Base-by-base conservation (phyloP, 2,329 filamentous ascomycete genomes). In the Uncinocarpus reesii region DNA sequence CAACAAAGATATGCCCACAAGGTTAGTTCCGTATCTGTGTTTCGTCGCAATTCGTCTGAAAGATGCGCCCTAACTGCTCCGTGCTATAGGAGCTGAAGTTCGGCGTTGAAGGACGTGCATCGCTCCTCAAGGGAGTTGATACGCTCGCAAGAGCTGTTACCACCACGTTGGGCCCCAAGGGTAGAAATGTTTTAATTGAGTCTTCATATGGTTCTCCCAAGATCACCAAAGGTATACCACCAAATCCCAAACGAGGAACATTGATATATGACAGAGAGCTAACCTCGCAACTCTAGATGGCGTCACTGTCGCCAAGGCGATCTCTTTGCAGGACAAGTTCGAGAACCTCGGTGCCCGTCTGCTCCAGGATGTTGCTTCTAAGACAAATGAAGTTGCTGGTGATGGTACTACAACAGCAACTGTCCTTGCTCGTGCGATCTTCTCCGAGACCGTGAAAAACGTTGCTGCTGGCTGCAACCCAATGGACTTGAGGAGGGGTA, bases 401-500 rank as follows among this genome's bases (percentile, higher is more conserved):
- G 92, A 98, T 70, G 92, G 92, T 72, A 98, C 92, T 62, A 98
- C 92, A 57, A 95, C 89, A 57, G 92, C 92, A 57, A 98, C 92
- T 56, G 92, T 96, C 58, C 86, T 98, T 58, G 92, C 88, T 60
- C 86, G 88, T 61, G 86, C 89, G 68, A 98, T 98, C 74, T 98
- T 98, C 80, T 94, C 92, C 71, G 92, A 98, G 79, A 96, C 90
- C 48, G 92, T 96, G 68, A 98, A 98, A 84, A 98, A 98, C 70
- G 92, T 98, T 57, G 92, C 92, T 57, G 92, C 92, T 55, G 92
- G 92, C 65, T 98, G 92, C 84, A 98, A 98, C 77, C 92, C 92
- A 58, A 96, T 98, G 92, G 92, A 98, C 66, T 80, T 98, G 64
- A 84, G 92, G 70, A 84, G 92, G 62, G 92, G 92, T 71, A 96